A percentile compares a stretch with the other conserved stretches of the same genome.
Conservation (phyloP, 176 grass and related monocot genomes). For the Carex parvula region DNA sequence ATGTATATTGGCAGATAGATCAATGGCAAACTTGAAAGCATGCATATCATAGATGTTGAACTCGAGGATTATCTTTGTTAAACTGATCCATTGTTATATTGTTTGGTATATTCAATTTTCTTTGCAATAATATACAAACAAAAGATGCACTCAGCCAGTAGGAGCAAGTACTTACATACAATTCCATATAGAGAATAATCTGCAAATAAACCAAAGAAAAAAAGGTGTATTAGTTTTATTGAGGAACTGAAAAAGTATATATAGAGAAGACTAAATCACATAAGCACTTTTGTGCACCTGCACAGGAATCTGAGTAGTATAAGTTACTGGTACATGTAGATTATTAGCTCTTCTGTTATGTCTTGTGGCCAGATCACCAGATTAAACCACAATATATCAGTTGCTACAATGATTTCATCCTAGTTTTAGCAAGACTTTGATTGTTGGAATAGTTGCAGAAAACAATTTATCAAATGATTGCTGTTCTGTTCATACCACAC, state of each 20-base stretch:
- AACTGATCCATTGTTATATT: neutral
- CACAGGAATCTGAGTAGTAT: neutral
- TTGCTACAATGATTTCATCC: neutral
- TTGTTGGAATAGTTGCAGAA: neutral
- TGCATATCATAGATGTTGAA: neutral
- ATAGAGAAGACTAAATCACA: neutral
- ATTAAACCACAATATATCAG: neutral
- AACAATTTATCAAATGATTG: neutral
- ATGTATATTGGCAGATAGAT: neutral
- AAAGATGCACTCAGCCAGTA: neutral
- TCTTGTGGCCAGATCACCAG: neutral
- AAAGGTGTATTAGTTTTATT: slow-evolving; percentile 27
- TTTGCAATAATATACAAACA: neutral
- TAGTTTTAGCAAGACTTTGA: neutral
- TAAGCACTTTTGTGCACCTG: neutral
- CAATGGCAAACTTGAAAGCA: slow-evolving; percentile 13
- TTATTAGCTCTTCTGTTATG: neutral
- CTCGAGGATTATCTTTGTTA: neutral
- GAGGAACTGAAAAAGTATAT: neutral
- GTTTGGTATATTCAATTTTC: neutral
- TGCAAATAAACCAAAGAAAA: slow-evolving; percentile 33
- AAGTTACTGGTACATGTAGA: neutral
- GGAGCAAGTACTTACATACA: slow-evolving; percentile 71
- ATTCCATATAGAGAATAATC: slow-evolving; percentile 82
- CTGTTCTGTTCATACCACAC: neutral